Conservation (phyloP, 2,329 filamentous ascomycete genomes). For the Alternaria ventricosa region DNA sequence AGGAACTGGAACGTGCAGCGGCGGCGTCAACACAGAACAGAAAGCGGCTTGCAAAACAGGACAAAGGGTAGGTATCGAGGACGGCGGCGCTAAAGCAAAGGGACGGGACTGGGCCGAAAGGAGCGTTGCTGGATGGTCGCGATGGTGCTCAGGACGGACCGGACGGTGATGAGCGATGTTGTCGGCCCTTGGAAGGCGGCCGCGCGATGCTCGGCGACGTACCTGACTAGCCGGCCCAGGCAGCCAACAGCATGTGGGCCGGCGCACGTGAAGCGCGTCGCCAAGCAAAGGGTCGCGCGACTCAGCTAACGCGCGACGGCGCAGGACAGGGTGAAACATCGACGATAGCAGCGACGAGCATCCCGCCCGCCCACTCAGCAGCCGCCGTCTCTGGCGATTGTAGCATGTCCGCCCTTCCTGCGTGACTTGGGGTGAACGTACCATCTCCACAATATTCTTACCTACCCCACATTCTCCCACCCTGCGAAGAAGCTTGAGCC, state of each 20-base stretch:
- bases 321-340: slow-evolving; percentile 10
- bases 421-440: slow-evolving; percentile 22
- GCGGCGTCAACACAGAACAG: background rate
- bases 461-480: slow-evolving; percentile 19
- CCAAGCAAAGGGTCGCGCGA: slow-evolving; percentile 22
- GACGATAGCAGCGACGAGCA: slow-evolving; percentile 2
- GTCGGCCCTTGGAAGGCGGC: slow-evolving; percentile 2
- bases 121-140: background rate
- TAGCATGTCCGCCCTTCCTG: slow-evolving; percentile 9
- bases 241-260: slow-evolving; percentile 9
- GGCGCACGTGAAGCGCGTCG: slow-evolving; percentile 34
- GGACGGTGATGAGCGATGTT: background rate
- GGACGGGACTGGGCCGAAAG: background rate
- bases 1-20: slow-evolving; percentile 7
- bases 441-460: slow-evolving; percentile 8
- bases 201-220: slow-evolving; percentile 13
- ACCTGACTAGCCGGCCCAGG: slow-evolving; percentile 28
- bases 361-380: slow-evolving; percentile 5
- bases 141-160: background rate
- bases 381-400: slow-evolving; percentile 3
- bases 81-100: background rate
- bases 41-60: background rate
- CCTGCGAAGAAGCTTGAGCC: slow-evolving; percentile 10
- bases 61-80: slow-evolving; percentile 1
- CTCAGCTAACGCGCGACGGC: slow-evolving; percentile 21